Evolutionary conservation across 1,284 basidiomycete genomes (phyloP).

Genomic region (Caloboletus inedulis): DNA sequence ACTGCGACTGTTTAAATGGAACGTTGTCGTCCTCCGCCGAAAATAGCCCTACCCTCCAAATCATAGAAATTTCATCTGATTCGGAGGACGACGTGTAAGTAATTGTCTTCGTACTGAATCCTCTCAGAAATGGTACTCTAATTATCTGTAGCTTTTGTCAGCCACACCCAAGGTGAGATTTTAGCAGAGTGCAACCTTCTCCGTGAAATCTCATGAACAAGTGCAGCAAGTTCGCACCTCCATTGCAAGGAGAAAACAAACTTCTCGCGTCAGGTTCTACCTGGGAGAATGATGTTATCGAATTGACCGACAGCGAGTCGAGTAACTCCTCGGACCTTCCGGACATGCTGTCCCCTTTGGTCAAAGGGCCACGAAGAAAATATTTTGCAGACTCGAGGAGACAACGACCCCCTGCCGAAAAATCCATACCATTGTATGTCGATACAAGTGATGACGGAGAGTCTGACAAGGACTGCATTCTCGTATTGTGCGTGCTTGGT

Average conservation of each 20-base stretch:
- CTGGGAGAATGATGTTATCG: slow-evolving; percentile 25
- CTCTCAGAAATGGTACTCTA: background rate
- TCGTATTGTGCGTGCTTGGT: slow-evolving; percentile 42
- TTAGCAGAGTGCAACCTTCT: background rate
- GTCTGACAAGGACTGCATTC: slow-evolving; percentile 41
- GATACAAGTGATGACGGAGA: slow-evolving; percentile 34
- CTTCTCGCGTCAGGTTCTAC: background rate
- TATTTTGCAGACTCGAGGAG: background rate
- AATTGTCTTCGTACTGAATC: background rate
- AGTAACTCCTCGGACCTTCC: slow-evolving; percentile 22
- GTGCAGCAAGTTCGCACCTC: slow-evolving; percentile 7
- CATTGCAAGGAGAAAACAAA: background rate
- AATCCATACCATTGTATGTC: slow-evolving; percentile 28
- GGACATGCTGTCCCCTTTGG: slow-evolving; percentile 25
- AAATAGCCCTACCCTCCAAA: slow-evolving; percentile 18
- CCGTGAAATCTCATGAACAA: background rate
- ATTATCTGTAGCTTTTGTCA: slow-evolving; percentile 12
- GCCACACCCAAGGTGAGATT: slow-evolving; percentile 13
- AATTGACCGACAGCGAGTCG: slow-evolving; percentile 33
- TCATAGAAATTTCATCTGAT: slow-evolving; percentile 55
- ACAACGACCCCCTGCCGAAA: slow-evolving; percentile 8
- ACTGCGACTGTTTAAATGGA: background rate
- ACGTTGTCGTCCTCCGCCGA: background rate
- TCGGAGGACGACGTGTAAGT: slow-evolving; percentile 41
- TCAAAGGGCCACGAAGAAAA: slow-evolving; percentile 14